Percentiles rank a stretch among this genome's conserved stretches.
These are phyloP conservation scores for Tetragonia tetragonoides DNA, from an alignment of 148 eudicot genomes.

Conservation along the genomic window DNA sequence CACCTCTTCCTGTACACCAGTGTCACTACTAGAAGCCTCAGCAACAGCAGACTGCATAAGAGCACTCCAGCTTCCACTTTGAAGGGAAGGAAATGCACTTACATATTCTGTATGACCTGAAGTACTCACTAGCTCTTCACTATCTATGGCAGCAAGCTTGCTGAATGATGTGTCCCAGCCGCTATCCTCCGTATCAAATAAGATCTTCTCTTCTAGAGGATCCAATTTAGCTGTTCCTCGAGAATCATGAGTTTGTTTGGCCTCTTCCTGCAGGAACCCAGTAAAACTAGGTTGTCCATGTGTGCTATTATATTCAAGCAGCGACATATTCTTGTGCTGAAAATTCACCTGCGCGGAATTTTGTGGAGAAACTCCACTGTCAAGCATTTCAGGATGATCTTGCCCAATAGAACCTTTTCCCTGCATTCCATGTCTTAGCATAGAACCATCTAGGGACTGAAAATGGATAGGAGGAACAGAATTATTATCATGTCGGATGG, in stretches of 20 bases:
- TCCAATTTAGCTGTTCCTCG: constrained; percentile 39
- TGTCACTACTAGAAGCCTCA: constrained; percentile 63
- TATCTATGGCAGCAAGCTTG: constrained; percentile 20
- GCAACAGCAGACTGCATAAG: constrained; percentile 85
- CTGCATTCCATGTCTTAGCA: constrained; percentile 24
- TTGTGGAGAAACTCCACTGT: constrained; percentile 20
- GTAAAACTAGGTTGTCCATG: constrained; percentile 31
- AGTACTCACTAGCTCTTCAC: constrained; percentile 20
- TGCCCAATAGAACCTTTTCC: constrained; percentile 36
- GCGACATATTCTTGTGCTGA: constrained; percentile 22
- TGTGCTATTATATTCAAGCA: constrained; percentile 25
- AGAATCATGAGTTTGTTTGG: constrained; percentile 10
- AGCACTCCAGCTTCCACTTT: constrained; percentile 84
- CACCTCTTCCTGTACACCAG: constrained; percentile 63
- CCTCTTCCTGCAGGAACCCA: not conserved
- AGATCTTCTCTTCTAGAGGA: constrained; percentile 64
- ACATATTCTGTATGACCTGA: constrained; percentile 22
- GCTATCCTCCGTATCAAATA: constrained; percentile 53
- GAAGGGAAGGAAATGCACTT: constrained; percentile 41
- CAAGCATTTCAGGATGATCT: constrained; percentile 25
- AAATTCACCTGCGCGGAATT: constrained; percentile 5
- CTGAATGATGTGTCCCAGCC: constrained; percentile 52
- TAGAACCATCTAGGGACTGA: constrained; percentile 28
- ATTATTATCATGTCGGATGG: constrained; percentile 28
- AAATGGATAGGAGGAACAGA: constrained; percentile 29